Base-by-base conservation (phyloP, 371 early-diverging fungal species). In the Mortierella sp. region DNA sequence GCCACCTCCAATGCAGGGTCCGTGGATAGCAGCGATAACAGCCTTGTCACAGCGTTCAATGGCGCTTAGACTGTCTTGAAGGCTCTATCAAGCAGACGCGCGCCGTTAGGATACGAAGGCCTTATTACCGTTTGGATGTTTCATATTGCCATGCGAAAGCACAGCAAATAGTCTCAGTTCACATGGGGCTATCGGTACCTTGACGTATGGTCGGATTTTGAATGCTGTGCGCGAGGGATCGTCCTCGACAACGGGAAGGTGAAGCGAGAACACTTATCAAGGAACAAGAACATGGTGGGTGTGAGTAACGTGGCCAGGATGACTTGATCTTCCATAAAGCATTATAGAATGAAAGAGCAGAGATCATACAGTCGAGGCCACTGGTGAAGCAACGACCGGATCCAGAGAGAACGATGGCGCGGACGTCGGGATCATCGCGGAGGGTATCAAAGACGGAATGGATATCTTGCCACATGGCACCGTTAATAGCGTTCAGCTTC, bases 11-110 rank as follows among this genome's bases (percentile, higher is more conserved):
- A 96, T 86, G 72, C 97, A 97, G 1, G 83, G 88, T 51, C 90
- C 91, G 55, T 97, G 95, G 51, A 97, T 82, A n/a, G 90, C 94
- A 11, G 89, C 93, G 66, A 98, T 90, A 5, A 97, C 96, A 19
- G 98, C 95, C 65, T 92, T 91, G 62, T 87, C 80, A 72, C 97
- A 97, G 27, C 69, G 51, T 75, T 97, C 97, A 52, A 97, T 87
- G 12, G 92, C 87, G 14, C 89, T 88, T 52, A 94, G 79, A 14
- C 88, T 80, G 37, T 79, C 84, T 83, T 94, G 94, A 59, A 89
- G 84, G 17, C 79, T 50, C 86, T 81, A 39, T 46, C 30, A 26
- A 6, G 31, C 31, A 9, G n/a, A 19, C 39, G 19, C 37, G 19
- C n/a, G 37, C 2, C 28, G 23, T 30, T 42, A 26, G 26, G 43